These are phyloP conservation scores for Diddensiella caesifluorescens DNA, from an alignment of 805 yeast species.

Conservation along the genomic window DNA sequence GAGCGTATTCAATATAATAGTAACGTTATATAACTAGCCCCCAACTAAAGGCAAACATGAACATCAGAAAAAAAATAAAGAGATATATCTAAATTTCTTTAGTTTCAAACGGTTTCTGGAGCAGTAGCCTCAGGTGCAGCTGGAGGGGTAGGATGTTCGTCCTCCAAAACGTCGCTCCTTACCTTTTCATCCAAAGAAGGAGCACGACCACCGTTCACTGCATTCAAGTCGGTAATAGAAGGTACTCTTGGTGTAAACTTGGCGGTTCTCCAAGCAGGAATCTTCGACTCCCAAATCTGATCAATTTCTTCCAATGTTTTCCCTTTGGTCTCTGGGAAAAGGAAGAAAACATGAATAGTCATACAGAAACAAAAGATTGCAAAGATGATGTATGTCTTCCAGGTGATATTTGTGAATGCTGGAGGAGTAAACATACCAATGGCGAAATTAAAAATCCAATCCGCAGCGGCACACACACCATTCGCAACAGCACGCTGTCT, in stretches of 20 bases:
- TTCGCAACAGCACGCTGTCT: constrained; percentile 46
- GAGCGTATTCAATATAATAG: too few relatives aligned
- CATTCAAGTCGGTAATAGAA: constrained; percentile 19
- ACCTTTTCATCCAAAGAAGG: constrained; percentile 1
- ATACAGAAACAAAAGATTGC: constrained; percentile 46
- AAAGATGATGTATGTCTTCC: constrained; percentile 57
- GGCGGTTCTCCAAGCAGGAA: constrained; percentile 80
- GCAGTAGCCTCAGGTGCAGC: background rate
- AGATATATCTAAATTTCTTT: too few relatives aligned
- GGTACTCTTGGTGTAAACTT: constrained; percentile 52
- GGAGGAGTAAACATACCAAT: constrained; percentile 45
- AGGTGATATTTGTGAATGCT: constrained; percentile 44
- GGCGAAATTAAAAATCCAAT: constrained; percentile 37
- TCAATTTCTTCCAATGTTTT: constrained; percentile 34
- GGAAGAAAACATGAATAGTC: constrained; percentile 36
- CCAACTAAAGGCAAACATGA: too few relatives aligned
- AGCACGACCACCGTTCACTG: background rate
- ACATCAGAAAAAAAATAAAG: too few relatives aligned
- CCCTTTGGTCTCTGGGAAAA: constrained; percentile 22
- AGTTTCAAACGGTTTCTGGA: constrained; percentile 1
- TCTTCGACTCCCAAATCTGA: constrained; percentile 36
- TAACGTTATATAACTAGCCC: too few relatives aligned
- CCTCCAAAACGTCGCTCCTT: background rate
- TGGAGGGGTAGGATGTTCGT: too few relatives aligned
- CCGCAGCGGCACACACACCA: constrained; percentile 41